These are phyloP conservation scores for Pichia sp. DNA, from an alignment of 1,139 yeast genomes.

Conservation along the genomic window DNA sequence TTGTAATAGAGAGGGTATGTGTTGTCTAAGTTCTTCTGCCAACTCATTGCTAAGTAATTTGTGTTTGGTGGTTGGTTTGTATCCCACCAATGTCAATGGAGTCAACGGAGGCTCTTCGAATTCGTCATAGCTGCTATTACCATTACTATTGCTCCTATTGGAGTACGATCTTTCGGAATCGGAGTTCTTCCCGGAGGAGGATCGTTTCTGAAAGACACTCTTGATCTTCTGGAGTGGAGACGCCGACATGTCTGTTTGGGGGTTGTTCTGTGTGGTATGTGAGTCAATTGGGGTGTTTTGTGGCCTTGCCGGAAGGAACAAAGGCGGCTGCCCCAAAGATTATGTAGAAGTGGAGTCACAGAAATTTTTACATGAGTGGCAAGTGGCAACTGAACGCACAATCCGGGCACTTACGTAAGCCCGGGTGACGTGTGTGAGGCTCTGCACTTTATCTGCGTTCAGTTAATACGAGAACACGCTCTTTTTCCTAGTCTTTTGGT, in stretches of 20 bases:
- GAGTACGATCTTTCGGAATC: slow-evolving; percentile 2
- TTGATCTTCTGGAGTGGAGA: slow-evolving; percentile 7
- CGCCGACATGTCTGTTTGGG: slow-evolving; percentile 8
- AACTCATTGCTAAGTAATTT: slow-evolving; percentile 56
- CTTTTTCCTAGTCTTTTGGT: too few relatives aligned
- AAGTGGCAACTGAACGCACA: too few relatives aligned
- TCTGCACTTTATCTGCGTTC: too few relatives aligned
- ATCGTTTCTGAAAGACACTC: slow-evolving; percentile 4
- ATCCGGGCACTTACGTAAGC: too few relatives aligned
- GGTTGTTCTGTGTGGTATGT: too few relatives aligned
- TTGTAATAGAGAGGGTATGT: slow-evolving; percentile 78
- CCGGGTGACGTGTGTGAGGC: too few relatives aligned
- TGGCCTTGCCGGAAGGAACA: too few relatives aligned
- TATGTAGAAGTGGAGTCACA: too few relatives aligned
- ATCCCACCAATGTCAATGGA: slow-evolving; percentile 54
- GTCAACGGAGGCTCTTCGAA: slow-evolving; percentile 42
- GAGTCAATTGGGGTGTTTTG: too few relatives aligned
- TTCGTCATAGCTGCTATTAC: background rate
- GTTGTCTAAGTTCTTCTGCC: slow-evolving; percentile 69
- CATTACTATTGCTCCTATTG: background rate
- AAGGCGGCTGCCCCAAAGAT: too few relatives aligned
- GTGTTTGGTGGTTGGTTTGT: slow-evolving; percentile 52
- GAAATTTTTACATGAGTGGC: too few relatives aligned
- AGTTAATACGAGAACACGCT: too few relatives aligned
- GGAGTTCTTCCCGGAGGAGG: background rate